Evolutionary conservation across 345 rosid species (phyloP).

Genomic region (Noccaea bulbosa): DNA sequence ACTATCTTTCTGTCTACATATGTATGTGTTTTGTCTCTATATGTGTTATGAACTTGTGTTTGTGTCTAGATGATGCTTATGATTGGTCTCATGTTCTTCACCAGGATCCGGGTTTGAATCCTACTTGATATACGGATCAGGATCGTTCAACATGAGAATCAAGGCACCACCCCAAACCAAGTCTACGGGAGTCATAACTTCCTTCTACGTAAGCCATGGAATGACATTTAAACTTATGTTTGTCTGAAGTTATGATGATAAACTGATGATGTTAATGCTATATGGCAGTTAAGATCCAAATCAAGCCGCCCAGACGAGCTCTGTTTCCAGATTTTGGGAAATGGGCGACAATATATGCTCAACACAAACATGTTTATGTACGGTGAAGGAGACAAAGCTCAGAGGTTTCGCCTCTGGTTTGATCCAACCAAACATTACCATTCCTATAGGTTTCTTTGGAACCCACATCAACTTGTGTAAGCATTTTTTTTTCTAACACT

Average conservation of each 20-base stretch:
- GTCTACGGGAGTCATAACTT: slow-evolving; percentile 37
- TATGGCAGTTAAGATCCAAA: slow-evolving; percentile 37
- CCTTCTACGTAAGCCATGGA: slow-evolving; percentile 41
- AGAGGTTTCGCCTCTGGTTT: slow-evolving; percentile 45
- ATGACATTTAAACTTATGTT: slow-evolving; percentile 7
- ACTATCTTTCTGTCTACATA: neutral
- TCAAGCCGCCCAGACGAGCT: slow-evolving; percentile 44
- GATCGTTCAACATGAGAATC: slow-evolving; percentile 45
- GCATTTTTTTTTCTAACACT: slow-evolving; percentile 6
- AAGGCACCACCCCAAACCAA: slow-evolving; percentile 44
- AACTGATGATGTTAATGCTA: slow-evolving; percentile 9
- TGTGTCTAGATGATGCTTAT: slow-evolving; percentile 6
- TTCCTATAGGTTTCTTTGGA: slow-evolving; percentile 45
- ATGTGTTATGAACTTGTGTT: slow-evolving; percentile 24
- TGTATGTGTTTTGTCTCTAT: slow-evolving; percentile 21
- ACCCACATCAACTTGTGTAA: slow-evolving; percentile 43
- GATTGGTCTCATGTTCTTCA: slow-evolving; percentile 25
- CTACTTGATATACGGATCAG: slow-evolving; percentile 41
- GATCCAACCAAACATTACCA: slow-evolving; percentile 45
- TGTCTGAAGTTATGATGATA: neutral
- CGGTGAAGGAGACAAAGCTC: slow-evolving; percentile 43
- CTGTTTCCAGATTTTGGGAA: slow-evolving; percentile 43
- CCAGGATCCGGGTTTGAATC: slow-evolving; percentile 46
- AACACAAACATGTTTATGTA: slow-evolving; percentile 39
- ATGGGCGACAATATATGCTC: slow-evolving; percentile 37